phyloP scores from a whole-genome alignment of 805 yeast genomes.

The Pichia californica region DNA sequence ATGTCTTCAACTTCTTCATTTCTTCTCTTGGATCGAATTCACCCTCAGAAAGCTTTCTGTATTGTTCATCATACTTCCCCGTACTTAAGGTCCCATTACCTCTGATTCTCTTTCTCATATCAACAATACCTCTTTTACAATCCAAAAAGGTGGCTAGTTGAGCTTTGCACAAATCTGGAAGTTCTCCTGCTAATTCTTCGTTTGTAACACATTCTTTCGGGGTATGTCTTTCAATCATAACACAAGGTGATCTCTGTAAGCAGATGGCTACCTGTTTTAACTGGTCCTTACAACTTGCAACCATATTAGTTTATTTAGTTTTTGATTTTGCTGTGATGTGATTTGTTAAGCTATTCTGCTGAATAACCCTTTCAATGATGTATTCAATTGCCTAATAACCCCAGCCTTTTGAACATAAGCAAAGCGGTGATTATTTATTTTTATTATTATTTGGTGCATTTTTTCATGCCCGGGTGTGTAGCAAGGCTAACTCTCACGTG shows the following conservation, averaged over 20 bases:
- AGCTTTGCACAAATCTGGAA: slow-evolving; percentile 85
- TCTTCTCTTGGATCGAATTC: slow-evolving; percentile 79
- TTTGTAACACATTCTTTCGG: slow-evolving; percentile 84
- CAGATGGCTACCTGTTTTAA: slow-evolving; percentile 94
- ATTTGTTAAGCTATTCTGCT: too few relatives aligned
- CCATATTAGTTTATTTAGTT: slow-evolving; percentile 35
- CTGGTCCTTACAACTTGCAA: slow-evolving; percentile 85
- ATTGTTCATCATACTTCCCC: slow-evolving; percentile 87
- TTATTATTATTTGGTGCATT: too few relatives aligned
- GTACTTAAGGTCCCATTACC: slow-evolving; percentile 93
- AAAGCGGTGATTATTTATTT: too few relatives aligned
- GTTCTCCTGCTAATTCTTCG: slow-evolving; percentile 65
- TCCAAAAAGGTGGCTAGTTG: slow-evolving; percentile 82
- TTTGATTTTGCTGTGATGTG: too few relatives aligned
- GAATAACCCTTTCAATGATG: too few relatives aligned
- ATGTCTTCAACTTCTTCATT: slow-evolving; percentile 57
- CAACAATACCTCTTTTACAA: slow-evolving; percentile 86
- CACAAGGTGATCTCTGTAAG: slow-evolving; percentile 94
- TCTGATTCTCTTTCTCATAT: slow-evolving; percentile 82
- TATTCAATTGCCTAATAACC: too few relatives aligned
- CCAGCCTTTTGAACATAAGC: too few relatives aligned
- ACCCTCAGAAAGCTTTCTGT: slow-evolving; percentile 71
- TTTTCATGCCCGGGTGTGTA: too few relatives aligned
- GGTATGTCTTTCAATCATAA: slow-evolving; percentile 78
- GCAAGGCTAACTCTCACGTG: too few relatives aligned